Conservation (phyloP, 371 early-diverging fungal species). For the Syncephalastrum monosporum region DNA sequence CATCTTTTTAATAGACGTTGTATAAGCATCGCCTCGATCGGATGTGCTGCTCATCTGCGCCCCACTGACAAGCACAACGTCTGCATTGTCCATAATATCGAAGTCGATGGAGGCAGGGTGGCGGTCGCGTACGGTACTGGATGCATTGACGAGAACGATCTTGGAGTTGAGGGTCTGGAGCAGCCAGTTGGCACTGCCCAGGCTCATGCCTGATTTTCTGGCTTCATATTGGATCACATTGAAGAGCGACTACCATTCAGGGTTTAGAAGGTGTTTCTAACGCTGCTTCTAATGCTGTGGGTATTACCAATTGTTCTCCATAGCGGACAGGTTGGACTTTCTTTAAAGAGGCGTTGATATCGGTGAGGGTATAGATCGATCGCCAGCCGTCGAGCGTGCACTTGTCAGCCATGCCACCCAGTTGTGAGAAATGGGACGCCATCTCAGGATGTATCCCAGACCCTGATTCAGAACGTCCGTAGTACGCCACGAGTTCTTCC, state of each 20-base stretch:
- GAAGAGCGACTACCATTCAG: not conserved
- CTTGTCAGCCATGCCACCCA: not conserved
- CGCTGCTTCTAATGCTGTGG: too few relatives aligned
- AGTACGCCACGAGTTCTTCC: constrained; percentile 9
- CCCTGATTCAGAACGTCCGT: not conserved
- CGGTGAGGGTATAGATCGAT: constrained; percentile 57
- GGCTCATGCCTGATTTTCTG: constrained; percentile 47
- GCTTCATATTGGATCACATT: constrained; percentile 21
- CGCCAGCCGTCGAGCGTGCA: constrained; percentile 32
- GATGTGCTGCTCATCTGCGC: constrained; percentile 20
- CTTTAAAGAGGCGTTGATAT: constrained; percentile 59
- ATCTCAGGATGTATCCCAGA: constrained; percentile 6
- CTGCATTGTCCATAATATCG: constrained; percentile 53
- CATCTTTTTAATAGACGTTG: constrained; percentile 20
- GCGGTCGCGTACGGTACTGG: constrained; percentile 56
- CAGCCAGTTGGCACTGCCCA: constrained; percentile 77
- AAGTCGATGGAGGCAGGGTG: constrained; percentile 74
- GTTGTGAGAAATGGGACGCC: constrained; percentile 16
- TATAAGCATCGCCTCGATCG: constrained; percentile 14
- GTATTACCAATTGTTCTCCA: constrained; percentile 54
- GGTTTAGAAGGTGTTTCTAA: too few relatives aligned
- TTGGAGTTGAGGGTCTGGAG: constrained; percentile 61
- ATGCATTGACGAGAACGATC: constrained; percentile 67
- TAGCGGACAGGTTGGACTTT: constrained; percentile 68
- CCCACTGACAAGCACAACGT: constrained; percentile 55